Evolutionary conservation across 768 basidiomycete genomes (phyloP), one percentile per base, ranked within the genome.

Genomic region (Trametes villosa): DNA sequence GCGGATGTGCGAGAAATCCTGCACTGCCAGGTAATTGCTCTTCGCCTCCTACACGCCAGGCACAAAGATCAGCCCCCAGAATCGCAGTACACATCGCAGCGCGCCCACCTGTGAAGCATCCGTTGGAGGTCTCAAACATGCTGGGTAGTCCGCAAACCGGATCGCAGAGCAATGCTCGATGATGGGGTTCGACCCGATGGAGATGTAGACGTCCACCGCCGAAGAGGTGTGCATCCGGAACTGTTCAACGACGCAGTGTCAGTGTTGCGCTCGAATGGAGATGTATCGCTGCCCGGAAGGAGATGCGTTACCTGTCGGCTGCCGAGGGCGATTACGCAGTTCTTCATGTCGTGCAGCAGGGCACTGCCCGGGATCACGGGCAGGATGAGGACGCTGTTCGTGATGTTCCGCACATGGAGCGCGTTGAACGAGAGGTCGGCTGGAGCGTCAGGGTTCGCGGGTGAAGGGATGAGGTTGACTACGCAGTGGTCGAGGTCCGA

Each of bases 1-100:
- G 31, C 86, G 79, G 60, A 94, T 89, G 72, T 94, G 92, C 20
- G 92, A 91, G 70, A 96, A 96, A 65, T 96, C 94, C 68, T 89
- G 89, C 18, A 93, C 84, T 2, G 78, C 61, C n/a, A 81, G 67
- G 55, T 80, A 74, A 22, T 79, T 77, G 61, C 70, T 76, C 36
- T 70, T 48, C 27, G 5, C 36, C 45, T 27, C 22, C 24, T 36
- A 9, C 27, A 15, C 30, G 27, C 9, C 11, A 17, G 17, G 17
- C 5, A 9, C 20, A 26, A 36, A 33, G 18, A 48, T n/a, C 53
- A 44, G 29, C 7, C 34, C 12, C 15, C 17, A 29, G 31, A 30
- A 2, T n/a, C 17, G 9, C 13, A 54, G 51, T 9, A 62, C 18
- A 41, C 18, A 46, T 24, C 6, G 24, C 12, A 20, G 2, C 38